Evolutionary conservation across 805 yeast species (phyloP).

Genomic region (Myxozyma udenii): DNA sequence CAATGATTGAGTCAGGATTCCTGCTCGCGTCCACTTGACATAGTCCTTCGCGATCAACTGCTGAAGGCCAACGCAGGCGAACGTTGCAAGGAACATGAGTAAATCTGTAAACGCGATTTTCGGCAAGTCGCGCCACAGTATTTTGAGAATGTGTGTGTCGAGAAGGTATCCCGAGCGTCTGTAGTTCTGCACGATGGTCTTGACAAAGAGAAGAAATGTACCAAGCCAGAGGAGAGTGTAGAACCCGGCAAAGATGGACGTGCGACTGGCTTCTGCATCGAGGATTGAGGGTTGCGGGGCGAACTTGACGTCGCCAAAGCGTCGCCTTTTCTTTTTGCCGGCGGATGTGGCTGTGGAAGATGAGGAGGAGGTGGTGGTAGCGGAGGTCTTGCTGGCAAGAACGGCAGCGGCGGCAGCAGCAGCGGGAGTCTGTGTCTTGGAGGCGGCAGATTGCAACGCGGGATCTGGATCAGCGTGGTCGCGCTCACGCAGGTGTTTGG

Average conservation of each 20-base stretch:
- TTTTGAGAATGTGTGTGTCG: constrained; percentile 53
- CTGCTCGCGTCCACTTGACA: constrained; percentile 61
- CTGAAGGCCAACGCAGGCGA: constrained; percentile 61
- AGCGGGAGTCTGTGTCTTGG: background rate
- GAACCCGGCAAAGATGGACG: constrained; percentile 63
- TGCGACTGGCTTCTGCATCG: constrained; percentile 48
- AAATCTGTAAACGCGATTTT: constrained; percentile 73
- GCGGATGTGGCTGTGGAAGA: background rate
- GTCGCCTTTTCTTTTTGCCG: constrained; percentile 42
- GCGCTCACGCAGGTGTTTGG: background rate
- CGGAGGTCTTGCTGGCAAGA: background rate
- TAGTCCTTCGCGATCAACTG: constrained; percentile 44
- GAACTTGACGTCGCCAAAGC: constrained; percentile 56
- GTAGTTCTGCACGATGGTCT: constrained; percentile 54
- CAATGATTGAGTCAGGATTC: constrained; percentile 59
- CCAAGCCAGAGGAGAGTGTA: constrained; percentile 77
- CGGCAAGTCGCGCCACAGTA: constrained; percentile 59
- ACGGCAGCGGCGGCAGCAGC: background rate
- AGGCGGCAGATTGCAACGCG: background rate
- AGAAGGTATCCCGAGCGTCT: constrained; percentile 45
- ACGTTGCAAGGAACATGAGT: constrained; percentile 66
- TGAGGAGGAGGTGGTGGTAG: constrained; percentile 1
- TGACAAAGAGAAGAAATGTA: constrained; percentile 53
- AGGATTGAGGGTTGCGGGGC: constrained; percentile 48
- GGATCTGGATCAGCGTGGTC: too few relatives aligned